Conservation (phyloP, 805 yeast genomes). For the Lipomyces yamanashiensis region DNA sequence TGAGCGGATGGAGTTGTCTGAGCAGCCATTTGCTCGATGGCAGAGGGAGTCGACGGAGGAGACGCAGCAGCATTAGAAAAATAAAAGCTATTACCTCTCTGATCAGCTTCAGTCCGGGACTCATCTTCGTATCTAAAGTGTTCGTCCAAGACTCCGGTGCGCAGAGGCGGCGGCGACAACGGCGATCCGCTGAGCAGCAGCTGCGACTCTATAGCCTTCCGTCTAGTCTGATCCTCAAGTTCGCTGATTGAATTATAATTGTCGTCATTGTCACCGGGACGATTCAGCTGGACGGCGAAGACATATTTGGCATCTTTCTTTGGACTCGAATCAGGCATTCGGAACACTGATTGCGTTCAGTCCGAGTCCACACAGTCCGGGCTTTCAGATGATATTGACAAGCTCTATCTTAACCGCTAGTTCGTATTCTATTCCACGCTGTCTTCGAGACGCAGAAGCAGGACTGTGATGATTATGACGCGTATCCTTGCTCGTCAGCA, state of each 20-base stretch:
- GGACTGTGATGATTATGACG: too few species aligned
- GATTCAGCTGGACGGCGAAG: constrained; percentile 22
- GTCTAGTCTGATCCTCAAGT: constrained; percentile 17
- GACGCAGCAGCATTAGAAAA: constrained; percentile 20
- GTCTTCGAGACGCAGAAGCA: too few species aligned
- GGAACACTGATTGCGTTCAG: not conserved
- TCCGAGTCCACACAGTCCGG: not conserved
- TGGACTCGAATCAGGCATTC: constrained; percentile 2
- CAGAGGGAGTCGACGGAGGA: constrained; percentile 34
- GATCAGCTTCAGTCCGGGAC: not conserved
- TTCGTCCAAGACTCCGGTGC: constrained; percentile 17
- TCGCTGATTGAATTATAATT: constrained; percentile 6
- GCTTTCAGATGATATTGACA: not conserved
- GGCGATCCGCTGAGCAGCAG: constrained; percentile 32
- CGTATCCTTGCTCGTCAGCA: too few species aligned
- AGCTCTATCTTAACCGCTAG: too few species aligned
- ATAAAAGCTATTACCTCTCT: not conserved
- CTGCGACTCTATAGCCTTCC: constrained; percentile 29
- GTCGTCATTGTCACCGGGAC: constrained; percentile 27
- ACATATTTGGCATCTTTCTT: constrained; percentile 15
- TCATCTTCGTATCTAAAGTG: not conserved
- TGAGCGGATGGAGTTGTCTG: not conserved
- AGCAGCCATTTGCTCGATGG: constrained; percentile 1
- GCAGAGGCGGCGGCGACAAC: constrained; percentile 33
- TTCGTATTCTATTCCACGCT: not conserved